Evolutionary conservation across 768 basidiomycete species (phyloP).

Genomic region (Phaeolepiota aurea): DNA sequence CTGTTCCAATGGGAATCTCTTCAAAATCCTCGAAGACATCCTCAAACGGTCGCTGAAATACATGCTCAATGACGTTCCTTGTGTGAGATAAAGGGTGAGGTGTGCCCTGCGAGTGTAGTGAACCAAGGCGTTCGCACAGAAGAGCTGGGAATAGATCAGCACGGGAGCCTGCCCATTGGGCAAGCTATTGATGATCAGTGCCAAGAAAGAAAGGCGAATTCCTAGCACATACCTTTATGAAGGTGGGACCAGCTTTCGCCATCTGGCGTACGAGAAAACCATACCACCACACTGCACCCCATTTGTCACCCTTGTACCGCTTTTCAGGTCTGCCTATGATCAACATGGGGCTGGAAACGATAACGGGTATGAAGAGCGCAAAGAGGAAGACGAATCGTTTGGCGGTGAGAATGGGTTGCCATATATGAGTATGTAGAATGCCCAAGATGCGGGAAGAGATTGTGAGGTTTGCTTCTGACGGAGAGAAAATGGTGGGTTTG

Average conservation of each 20-base stretch:
- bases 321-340: slow-evolving; percentile 52
- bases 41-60: slow-evolving; percentile 77
- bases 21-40: slow-evolving; percentile 91
- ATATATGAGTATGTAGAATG: slow-evolving; percentile 50
- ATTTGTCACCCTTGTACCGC: slow-evolving; percentile 62
- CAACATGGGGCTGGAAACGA: slow-evolving; percentile 78
- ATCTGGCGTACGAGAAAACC: slow-evolving; percentile 79
- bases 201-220: no score
- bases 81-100: slow-evolving; percentile 80
- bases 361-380: slow-evolving; percentile 79
- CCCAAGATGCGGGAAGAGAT: slow-evolving; percentile 32
- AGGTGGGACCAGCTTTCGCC: slow-evolving; percentile 94
- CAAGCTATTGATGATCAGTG: slow-evolving; percentile 46
- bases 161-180: slow-evolving; percentile 97
- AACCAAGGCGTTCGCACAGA: slow-evolving; percentile 78
- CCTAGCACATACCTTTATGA: slow-evolving; percentile 89
- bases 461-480: slow-evolving; percentile 51
- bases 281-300: slow-evolving; percentile 99
- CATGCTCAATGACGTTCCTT: slow-evolving; percentile 68
- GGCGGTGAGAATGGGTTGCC: slow-evolving; percentile 83
- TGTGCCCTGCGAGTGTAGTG: slow-evolving; percentile 81
- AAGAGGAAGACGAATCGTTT: slow-evolving; percentile 79
- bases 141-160: slow-evolving; percentile 86
- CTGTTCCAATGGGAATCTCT: slow-evolving; percentile 84
- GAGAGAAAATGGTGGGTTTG: slow-evolving; percentile 48